These are phyloP conservation scores for Pseudocercospora pini-densiflorae DNA, from an alignment of 2,329 filamentous ascomycete species.

Conservation along the genomic window DNA sequence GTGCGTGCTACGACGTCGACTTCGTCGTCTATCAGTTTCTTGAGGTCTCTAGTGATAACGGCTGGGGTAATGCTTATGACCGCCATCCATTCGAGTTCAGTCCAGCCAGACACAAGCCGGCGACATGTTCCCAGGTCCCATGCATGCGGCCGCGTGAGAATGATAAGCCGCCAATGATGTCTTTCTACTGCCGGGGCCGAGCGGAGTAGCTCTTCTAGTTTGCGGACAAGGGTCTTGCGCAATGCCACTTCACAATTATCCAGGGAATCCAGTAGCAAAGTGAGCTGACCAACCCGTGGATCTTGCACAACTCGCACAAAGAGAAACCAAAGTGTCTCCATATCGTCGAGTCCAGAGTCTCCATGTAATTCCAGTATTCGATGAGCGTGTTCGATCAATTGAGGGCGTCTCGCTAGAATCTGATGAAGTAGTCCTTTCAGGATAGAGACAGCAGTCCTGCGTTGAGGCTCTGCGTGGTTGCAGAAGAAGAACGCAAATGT, in stretches of 20 bases:
- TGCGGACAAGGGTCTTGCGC: conserved; percentile 4
- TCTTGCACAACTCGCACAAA: conserved; percentile 13
- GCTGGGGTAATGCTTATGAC: conserved; percentile 5
- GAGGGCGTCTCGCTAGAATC: background rate
- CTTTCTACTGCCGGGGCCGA: background rate
- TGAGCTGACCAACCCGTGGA: conserved; percentile 6
- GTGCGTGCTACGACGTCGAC: background rate
- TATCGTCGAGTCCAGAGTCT: conserved; percentile 6
- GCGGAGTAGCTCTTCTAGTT: conserved; percentile 7
- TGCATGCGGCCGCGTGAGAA: conserved; percentile 11
- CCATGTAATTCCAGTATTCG: conserved; percentile 2
- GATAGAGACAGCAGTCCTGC: conserved; percentile 8
- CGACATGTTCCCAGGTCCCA: conserved; percentile 12
- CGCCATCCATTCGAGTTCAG: background rate
- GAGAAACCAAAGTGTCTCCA: conserved; percentile 12
- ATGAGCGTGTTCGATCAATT: conserved; percentile 8
- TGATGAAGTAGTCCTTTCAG: conserved; percentile 13
- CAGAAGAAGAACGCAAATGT: conserved; percentile 17
- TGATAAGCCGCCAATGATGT: conserved; percentile 10
- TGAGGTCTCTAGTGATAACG: background rate
- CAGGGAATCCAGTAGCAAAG: conserved; percentile 8
- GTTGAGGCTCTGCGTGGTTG: conserved; percentile 11
- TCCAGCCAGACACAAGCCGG: background rate
- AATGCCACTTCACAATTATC: conserved; percentile 14
- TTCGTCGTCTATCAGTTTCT: conserved; percentile 3